Conservation (phyloP, 1,139 yeast genomes). For the Debaryomyces nepalensis region DNA sequence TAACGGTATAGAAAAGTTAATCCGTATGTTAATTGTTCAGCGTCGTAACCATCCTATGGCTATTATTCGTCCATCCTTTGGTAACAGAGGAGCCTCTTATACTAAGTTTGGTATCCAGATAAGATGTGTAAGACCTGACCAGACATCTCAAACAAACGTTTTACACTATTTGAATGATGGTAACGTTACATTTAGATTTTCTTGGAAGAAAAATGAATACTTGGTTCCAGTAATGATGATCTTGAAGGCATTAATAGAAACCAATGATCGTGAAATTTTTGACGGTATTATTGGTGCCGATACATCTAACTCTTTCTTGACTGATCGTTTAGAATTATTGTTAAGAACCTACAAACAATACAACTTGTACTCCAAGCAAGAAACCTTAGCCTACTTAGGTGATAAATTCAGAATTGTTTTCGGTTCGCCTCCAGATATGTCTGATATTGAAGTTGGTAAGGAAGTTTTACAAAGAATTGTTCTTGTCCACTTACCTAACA, state of each 20-base stretch:
- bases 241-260: constrained; percentile 84
- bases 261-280: constrained; percentile 92
- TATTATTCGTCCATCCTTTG: constrained; percentile 90
- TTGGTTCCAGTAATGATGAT: constrained; percentile 93
- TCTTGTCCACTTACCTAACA: constrained; percentile 78
- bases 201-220: constrained; percentile 96
- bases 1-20: constrained; percentile 94
- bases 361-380: constrained; percentile 76
- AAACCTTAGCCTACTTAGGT: constrained; percentile 91
- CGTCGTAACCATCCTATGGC: constrained; percentile 99
- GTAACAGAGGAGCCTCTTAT: constrained; percentile 91
- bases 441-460: constrained; percentile 90
- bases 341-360: constrained; percentile 86
- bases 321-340: constrained; percentile 95
- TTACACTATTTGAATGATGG: constrained; percentile 95
- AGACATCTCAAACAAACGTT: constrained; percentile 95
- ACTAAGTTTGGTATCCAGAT: constrained; percentile 92
- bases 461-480: constrained; percentile 84
- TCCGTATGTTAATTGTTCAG: constrained; percentile 97
- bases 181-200: constrained; percentile 92
- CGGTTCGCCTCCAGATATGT: constrained; percentile 83
- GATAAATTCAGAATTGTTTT: constrained; percentile 94
- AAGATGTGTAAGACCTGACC: constrained; percentile 94
- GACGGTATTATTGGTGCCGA: constrained; percentile 96
- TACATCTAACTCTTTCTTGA: constrained; percentile 83